phyloP scores from a whole-genome alignment of 805 yeast genomes.

The Candida nonsorbophila region DNA sequence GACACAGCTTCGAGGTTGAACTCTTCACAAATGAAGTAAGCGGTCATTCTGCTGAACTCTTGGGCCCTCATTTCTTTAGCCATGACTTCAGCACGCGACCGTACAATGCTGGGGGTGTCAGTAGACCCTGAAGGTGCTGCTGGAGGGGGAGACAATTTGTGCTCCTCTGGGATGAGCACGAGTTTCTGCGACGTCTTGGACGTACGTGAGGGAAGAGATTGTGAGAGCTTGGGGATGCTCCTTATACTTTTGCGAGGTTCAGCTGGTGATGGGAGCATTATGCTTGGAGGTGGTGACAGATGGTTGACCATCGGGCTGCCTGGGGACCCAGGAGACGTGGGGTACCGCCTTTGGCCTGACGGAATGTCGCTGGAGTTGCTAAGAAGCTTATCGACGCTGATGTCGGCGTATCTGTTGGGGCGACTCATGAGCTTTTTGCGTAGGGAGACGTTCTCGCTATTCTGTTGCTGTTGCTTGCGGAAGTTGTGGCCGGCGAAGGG shows the following conservation, averaged over 20 bases:
- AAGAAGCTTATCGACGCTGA: conserved; percentile 74
- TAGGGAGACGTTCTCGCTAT: conserved; percentile 15
- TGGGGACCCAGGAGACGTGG: conserved; percentile 16
- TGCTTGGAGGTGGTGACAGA: conserved; percentile 17
- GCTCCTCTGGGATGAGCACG: conserved; percentile 74
- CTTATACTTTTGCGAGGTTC: conserved; percentile 31
- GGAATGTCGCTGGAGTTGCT: conserved; percentile 85
- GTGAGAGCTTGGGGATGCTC: conserved; percentile 47
- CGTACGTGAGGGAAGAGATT: conserved; percentile 64
- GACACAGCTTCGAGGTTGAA: conserved; percentile 61
- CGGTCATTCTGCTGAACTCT: conserved; percentile 80
- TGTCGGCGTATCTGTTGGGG: conserved; percentile 56
- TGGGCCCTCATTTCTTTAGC: conserved; percentile 55
- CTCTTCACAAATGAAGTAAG: conserved; percentile 84
- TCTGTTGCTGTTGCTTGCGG: conserved; percentile 30
- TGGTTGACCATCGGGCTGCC: no score
- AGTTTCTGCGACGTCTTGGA: conserved; percentile 82
- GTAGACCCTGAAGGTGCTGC: conserved; percentile 5
- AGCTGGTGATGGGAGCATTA: conserved; percentile 7
- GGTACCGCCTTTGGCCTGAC: conserved; percentile 57
- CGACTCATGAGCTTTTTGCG: conserved; percentile 23
- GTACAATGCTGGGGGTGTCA: conserved; percentile 5
- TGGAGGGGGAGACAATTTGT: conserved; percentile 16
- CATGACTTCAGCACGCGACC: conserved; percentile 52
- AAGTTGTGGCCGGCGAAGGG: conserved; percentile 72